Base-by-base conservation (phyloP, 1,284 basidiomycete species). In the Marasmius fiardii region DNA sequence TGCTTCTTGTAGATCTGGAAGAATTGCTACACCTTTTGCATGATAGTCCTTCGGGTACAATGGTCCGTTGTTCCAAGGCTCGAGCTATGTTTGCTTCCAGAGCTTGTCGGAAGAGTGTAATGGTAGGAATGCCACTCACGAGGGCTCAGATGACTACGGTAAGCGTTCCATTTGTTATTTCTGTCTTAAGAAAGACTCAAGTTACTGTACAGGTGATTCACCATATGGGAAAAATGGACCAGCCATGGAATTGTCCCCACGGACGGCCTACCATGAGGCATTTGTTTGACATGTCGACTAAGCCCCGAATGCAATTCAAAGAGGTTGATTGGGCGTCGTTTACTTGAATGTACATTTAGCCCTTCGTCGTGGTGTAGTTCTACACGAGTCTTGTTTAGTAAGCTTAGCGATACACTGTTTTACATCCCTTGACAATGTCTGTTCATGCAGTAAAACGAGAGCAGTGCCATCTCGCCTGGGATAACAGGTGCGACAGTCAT, bases 201-300 rank as follows among this genome's bases (percentile, higher is more conserved):
- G 16, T 48, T 55, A 26, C 33, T 61, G 24, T 59, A 51, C 59
- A 95, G 91, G 84, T 98, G 56, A 76, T 99, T 1, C 81, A 82
- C 48, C 93, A 98, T 69, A 97, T 99, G 94, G 93, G 93, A 39
- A 89, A 82, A 6, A 95, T 99, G 77, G 93, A 98, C 63, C 94
- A 98, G 66, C 97, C 95, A 0, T 99, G 97, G 94, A 93, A 96
- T 58, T 98, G 95, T 67, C 95, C 96, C 2, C 95, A 98, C 67
- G 95, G 95, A 3, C 76, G 95, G 44, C 96, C 96, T 1, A 99
- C 95, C 6, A 97, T 98, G 93, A 85, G 95, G 23, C 93, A 95
- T 74, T 71, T 95, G 26, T 72, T 74, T 24, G 83, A 86, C 64
- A 64, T 80, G 51, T 51, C 57, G 5, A 45, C 53, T 37, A 51